Base-by-base conservation (phyloP, 1,284 basidiomycete genomes). In the Fomitopsis betulina region DNA sequence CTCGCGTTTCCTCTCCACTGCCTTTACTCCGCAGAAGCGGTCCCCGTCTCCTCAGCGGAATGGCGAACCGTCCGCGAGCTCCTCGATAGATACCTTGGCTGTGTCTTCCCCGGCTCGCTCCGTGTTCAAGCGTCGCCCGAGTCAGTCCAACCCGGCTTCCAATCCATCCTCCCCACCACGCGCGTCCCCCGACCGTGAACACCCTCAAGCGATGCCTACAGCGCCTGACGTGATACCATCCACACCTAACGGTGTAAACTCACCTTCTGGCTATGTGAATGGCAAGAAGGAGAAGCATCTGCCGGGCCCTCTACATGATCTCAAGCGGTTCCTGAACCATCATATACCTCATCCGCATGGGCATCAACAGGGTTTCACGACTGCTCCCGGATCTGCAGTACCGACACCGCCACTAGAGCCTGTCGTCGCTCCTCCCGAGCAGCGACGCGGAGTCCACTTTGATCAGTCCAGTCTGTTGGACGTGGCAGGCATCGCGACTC, bases 301-400 rank as follows among this genome's bases (percentile, higher is more conserved):
- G 58, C 79, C 81, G 61, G 86, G 91, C 0, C 89, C 93, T 3
- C 81, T 97, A 53, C 86, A 92, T 73, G 94, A 96, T 72, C 84
- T 97, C 65, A 93, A 93, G 69, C 89, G 94, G 33, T 96, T 96
- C 78, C 82, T 96, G 61, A 92, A 95, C 74, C 85, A 92, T 73
- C 92, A 94, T 74, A 88, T 94, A 55, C 86, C 86, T 60, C 86
- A 90, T 61, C 85, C 86, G 58, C 86, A 89, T 60, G 66, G 65
- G 53, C 67, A 68, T 30, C 58, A 65, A 39, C 66, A 63, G 51
- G 58, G 60, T 27, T 43, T 52, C 21, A 53, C 61, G 55, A 40
- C 67, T 23, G 60, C 61, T 43, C 60, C 65, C 19, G 49, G 63
- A 8, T 67, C 70, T 12, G 66, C 63, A 1, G 65, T 72, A 0